These are phyloP conservation scores for Prunus campanulata DNA, from an alignment of 306 rosid species.

Conservation along the genomic window DNA sequence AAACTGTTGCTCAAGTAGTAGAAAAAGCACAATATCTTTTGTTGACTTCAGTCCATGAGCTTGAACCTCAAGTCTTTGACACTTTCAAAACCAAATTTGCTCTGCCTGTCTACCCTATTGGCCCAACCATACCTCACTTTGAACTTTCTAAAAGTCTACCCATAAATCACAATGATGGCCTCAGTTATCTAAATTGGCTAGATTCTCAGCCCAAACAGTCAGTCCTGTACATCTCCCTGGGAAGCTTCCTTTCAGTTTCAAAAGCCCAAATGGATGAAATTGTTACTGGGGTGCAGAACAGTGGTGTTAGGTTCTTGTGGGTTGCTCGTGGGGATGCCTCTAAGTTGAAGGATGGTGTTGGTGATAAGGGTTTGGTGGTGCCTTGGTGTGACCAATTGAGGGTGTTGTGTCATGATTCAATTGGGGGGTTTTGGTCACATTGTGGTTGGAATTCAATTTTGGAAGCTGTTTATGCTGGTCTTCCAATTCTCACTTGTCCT, in stretches of 20 bases:
- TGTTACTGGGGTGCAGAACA: slow-evolving; percentile 15
- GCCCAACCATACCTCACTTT: slow-evolving; percentile 37
- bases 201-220: slow-evolving; percentile 35
- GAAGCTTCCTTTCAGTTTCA: slow-evolving; percentile 39
- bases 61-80: slow-evolving; percentile 40
- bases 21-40: slow-evolving; percentile 36
- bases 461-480: slow-evolving; percentile 42
- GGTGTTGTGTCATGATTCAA: slow-evolving; percentile 35
- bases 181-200: slow-evolving; percentile 38
- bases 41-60: slow-evolving; percentile 36
- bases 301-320: slow-evolving; percentile 33
- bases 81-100: slow-evolving; percentile 15
- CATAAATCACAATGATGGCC: not conserved
- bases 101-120: slow-evolving; percentile 34
- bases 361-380: slow-evolving; percentile 29
- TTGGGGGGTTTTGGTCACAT: slow-evolving; percentile 56
- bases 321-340: slow-evolving; percentile 24
- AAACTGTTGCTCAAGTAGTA: slow-evolving; percentile 12
- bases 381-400: slow-evolving; percentile 55
- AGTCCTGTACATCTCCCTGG: slow-evolving; percentile 44
- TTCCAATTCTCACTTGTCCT: slow-evolving; percentile 41
- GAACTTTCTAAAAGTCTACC: not conserved
- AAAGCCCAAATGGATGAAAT: slow-evolving; percentile 39
- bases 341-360: slow-evolving; percentile 24
- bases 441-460: slow-evolving; percentile 56